These are phyloP conservation scores for Capsicum rhomboideum DNA, from an alignment of 257 asterid species.

Conservation along the genomic window DNA sequence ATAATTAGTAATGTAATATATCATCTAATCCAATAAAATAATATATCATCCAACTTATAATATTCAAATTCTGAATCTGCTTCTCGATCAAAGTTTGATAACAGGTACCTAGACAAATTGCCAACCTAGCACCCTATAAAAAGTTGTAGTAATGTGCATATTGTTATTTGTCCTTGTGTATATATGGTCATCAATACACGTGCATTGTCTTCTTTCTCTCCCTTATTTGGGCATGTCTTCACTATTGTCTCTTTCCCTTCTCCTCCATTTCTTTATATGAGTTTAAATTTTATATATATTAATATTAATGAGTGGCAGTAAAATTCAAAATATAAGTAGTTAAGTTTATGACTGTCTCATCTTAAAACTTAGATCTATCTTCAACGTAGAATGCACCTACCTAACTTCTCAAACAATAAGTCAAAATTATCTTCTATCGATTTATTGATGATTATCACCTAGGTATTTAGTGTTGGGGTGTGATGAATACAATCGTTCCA, in stretches of 20 bases:
- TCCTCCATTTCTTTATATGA: background rate
- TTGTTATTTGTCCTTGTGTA: background rate
- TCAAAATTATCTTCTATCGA: background rate
- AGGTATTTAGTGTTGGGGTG: no score
- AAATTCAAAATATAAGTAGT: no score
- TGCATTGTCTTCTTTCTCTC: background rate
- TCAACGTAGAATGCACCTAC: no score
- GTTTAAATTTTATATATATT: no score
- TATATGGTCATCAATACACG: slow-evolving; percentile 19
- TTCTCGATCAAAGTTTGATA: no score
- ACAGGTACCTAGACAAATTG: background rate
- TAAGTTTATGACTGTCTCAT: background rate
- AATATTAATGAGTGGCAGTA: background rate
- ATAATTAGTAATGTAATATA: no score
- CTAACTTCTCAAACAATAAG: background rate
- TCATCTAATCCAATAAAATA: no score
- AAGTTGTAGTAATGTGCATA: background rate
- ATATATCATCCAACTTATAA: no score
- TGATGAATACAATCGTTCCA: no score
- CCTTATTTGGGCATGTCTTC: slow-evolving; percentile 6
- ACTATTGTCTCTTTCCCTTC: background rate
- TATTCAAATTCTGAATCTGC: no score
- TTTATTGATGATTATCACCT: no score
- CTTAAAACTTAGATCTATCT: no score
- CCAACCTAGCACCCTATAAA: background rate